A percentile compares a stretch with the other conserved stretches of the same genome.
phyloP scores from a whole-genome alignment of 768 basidiomycete genomes.

The Dioszegia hungarica region DNA sequence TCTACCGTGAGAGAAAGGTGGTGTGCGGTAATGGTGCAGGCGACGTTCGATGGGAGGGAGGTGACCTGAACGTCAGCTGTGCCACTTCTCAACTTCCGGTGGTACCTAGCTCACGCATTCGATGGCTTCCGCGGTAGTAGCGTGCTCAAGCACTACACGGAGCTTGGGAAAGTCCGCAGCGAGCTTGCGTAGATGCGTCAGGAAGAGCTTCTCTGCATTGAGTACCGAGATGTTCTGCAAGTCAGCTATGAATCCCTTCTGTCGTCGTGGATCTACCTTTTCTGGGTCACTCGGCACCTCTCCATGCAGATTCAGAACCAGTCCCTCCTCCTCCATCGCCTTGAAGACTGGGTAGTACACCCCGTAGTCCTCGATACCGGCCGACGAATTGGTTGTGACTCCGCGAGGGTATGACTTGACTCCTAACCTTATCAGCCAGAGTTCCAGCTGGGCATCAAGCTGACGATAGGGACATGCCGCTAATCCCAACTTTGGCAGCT shows the following conservation, averaged over 20 bases:
- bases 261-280: constrained; percentile 52
- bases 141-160: constrained; percentile 63
- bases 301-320: constrained; percentile 95
- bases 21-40: constrained; percentile 94
- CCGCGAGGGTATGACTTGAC: constrained; percentile 97
- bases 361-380: constrained; percentile 93
- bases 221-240: constrained; percentile 74
- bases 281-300: constrained; percentile 83
- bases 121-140: constrained; percentile 19
- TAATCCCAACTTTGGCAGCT: constrained; percentile 80
- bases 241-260: neutral
- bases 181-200: constrained; percentile 77
- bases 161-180: constrained; percentile 79
- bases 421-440: constrained; percentile 49
- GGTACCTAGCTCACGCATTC: constrained; percentile 2
- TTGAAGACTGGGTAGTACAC: constrained; percentile 87
- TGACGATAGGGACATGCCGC: too few species aligned
- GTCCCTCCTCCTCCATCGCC: constrained; percentile 85
- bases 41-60: constrained; percentile 68
- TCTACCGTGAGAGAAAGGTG: constrained; percentile 91
- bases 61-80: constrained; percentile 40
- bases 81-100: neutral
- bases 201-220: constrained; percentile 85
- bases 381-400: constrained; percentile 93
- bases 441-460: constrained; percentile 55